Conservation (phyloP, 805 yeast genomes). For the Zygoascus biomembranicola region DNA sequence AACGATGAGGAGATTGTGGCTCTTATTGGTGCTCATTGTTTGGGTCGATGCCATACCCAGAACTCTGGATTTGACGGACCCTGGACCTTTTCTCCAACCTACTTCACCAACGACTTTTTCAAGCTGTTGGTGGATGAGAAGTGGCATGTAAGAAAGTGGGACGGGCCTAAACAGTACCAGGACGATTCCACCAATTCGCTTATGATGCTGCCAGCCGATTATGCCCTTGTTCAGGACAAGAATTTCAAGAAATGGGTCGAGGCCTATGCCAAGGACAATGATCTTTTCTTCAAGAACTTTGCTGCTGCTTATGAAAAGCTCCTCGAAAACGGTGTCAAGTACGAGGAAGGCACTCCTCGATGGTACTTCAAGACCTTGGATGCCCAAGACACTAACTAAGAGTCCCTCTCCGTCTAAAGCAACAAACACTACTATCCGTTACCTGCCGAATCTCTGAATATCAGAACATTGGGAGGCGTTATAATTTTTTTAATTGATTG, state of each 20-base stretch:
- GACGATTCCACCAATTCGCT: slow-evolving; percentile 46
- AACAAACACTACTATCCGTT: too few relatives aligned
- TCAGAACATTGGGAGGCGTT: too few relatives aligned
- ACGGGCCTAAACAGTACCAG: slow-evolving; percentile 54
- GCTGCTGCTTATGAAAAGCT: slow-evolving; percentile 54
- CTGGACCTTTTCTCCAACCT: slow-evolving; percentile 73
- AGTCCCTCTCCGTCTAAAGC: too few relatives aligned
- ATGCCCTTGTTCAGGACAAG: slow-evolving; percentile 53
- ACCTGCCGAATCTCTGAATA: too few relatives aligned
- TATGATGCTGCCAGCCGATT: slow-evolving; percentile 78
- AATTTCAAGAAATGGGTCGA: slow-evolving; percentile 48
- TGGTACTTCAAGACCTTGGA: slow-evolving; percentile 18
- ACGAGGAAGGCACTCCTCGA: slow-evolving; percentile 28
- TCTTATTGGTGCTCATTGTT: slow-evolving; percentile 64
- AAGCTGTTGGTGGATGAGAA: slow-evolving; percentile 46
- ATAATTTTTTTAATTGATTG: too few relatives aligned
- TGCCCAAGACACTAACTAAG: slow-evolving; percentile 2
- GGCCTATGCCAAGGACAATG: slow-evolving; percentile 52
- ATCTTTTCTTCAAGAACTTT: slow-evolving; percentile 52
- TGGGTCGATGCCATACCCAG: slow-evolving; percentile 65
- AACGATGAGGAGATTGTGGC: slow-evolving; percentile 67
- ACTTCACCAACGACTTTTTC: slow-evolving; percentile 63
- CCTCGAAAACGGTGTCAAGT: slow-evolving; percentile 60
- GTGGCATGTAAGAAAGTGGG: slow-evolving; percentile 50
- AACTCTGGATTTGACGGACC: slow-evolving; percentile 67